Evolutionary conservation across 805 yeast genomes (phyloP).

Genomic region (Schwanniomyces yamadae): DNA sequence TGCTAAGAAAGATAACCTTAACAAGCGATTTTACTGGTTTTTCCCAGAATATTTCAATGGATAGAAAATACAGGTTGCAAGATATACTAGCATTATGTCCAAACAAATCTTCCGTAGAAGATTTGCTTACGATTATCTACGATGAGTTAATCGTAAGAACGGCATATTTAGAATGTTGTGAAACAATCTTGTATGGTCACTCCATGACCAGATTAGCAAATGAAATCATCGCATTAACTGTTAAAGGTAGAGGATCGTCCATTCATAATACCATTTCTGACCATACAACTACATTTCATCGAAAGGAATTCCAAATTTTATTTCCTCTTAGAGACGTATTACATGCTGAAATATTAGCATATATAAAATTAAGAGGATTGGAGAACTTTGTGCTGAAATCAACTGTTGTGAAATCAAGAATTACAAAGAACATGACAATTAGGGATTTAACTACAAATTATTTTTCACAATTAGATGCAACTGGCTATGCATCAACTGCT

Average conservation of each 20-base stretch:
- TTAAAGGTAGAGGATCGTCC: conserved; percentile 80
- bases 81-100: conserved; percentile 41
- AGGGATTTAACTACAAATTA: conserved; percentile 76
- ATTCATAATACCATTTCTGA: conserved; percentile 55
- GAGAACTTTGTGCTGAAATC: conserved; percentile 24
- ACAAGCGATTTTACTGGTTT: conserved; percentile 26
- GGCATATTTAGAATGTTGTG: conserved; percentile 46
- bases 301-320: conserved; percentile 41
- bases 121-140: conserved; percentile 49
- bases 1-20: conserved; percentile 31
- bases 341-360: conserved; percentile 63
- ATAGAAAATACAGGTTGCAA: conserved; percentile 17
- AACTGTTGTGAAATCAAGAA: conserved; percentile 27
- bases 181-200: conserved; percentile 70
- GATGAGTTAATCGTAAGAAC: conserved; percentile 46
- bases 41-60: conserved; percentile 8
- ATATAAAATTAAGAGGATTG: conserved; percentile 44
- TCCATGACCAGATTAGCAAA: conserved; percentile 84
- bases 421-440: conserved; percentile 73
- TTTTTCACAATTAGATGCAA: conserved; percentile 64
- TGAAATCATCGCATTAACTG: conserved; percentile 72
- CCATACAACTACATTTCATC: conserved; percentile 28
- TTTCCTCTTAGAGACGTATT: conserved; percentile 78
- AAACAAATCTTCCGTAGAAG: conserved; percentile 64
- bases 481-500: conserved; percentile 81